Percentiles rank a stretch among this genome's conserved stretches.
Conservation (phyloP, 2,329 filamentous ascomycete species). For the Monosporascus ibericus region DNA sequence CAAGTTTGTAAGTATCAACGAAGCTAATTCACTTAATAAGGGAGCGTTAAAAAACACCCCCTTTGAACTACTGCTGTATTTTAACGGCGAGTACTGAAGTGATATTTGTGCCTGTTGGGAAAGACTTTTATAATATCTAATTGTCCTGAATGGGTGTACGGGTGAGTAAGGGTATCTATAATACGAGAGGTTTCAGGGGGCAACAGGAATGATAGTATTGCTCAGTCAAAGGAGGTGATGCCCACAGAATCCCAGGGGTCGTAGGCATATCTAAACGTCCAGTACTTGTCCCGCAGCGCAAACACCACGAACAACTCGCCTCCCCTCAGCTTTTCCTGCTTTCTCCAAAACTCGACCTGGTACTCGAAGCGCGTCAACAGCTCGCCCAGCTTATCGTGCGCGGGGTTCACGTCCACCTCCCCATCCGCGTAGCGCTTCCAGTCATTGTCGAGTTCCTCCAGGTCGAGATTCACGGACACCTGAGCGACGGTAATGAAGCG, state of each 20-base stretch:
- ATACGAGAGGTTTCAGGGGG: not conserved
- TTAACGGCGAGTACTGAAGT: too few relatives aligned
- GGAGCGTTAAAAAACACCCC: too few relatives aligned
- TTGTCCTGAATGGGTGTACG: not conserved
- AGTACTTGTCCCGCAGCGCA: slow-evolving; percentile 3
- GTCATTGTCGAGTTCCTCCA: slow-evolving; percentile 1
- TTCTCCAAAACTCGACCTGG: slow-evolving; percentile 4
- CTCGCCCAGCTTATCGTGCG: slow-evolving; percentile 6
- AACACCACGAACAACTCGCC: slow-evolving; percentile 1
- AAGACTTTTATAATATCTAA: too few relatives aligned
- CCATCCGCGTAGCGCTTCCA: not conserved
- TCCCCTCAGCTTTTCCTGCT: not conserved
- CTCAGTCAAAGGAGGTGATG: not conserved
- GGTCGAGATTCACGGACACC: slow-evolving; percentile 9
- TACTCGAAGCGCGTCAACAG: slow-evolving; percentile 5
- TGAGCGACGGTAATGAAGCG: not conserved
- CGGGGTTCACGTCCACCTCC: slow-evolving; percentile 1
- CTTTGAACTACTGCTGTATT: too few relatives aligned
- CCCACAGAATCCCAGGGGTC: not conserved
- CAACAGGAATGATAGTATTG: not conserved
- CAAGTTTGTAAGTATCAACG: too few relatives aligned
- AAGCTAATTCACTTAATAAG: too few relatives aligned
- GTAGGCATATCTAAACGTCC: not conserved
- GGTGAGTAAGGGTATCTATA: not conserved
- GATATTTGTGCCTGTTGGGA: too few relatives aligned